Conservation (phyloP, 1,284 basidiomycete species). For the Leccinum fuscescens region DNA sequence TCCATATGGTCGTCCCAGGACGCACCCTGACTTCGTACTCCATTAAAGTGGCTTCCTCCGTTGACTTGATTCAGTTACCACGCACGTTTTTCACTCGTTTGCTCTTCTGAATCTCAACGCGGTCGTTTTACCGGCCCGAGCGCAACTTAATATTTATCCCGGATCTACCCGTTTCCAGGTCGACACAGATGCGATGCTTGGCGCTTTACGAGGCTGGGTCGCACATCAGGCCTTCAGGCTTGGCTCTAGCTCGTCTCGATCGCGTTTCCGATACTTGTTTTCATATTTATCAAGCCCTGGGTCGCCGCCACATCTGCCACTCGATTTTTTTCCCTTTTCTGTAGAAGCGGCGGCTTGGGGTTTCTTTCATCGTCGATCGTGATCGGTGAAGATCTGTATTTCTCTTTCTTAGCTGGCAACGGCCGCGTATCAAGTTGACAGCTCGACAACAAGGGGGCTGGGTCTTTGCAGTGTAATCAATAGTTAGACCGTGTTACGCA, state of each 20-base stretch:
- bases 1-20: constrained; percentile 23
- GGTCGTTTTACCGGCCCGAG: constrained; percentile 10
- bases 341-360: background rate
- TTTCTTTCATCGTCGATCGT: constrained; percentile 1
- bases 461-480: background rate
- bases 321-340: background rate
- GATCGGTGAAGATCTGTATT: constrained; percentile 9
- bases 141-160: constrained; percentile 28
- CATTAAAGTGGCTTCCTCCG: constrained; percentile 18
- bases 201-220: constrained; percentile 6
- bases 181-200: constrained; percentile 4
- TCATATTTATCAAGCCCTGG: constrained; percentile 22
- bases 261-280: constrained; percentile 9
- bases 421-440: background rate
- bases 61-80: background rate
- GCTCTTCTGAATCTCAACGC: constrained; percentile 25
- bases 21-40: constrained; percentile 20
- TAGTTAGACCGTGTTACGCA: background rate
- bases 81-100: background rate
- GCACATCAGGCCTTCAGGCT: background rate
- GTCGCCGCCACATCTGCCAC: constrained; percentile 5
- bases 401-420: background rate
- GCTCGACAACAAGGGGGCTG: background rate
- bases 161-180: constrained; percentile 18
- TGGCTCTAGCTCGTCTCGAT: background rate